Conservation (phyloP, 2,329 filamentous ascomycete genomes). For the Aspergillus caelatus region DNA sequence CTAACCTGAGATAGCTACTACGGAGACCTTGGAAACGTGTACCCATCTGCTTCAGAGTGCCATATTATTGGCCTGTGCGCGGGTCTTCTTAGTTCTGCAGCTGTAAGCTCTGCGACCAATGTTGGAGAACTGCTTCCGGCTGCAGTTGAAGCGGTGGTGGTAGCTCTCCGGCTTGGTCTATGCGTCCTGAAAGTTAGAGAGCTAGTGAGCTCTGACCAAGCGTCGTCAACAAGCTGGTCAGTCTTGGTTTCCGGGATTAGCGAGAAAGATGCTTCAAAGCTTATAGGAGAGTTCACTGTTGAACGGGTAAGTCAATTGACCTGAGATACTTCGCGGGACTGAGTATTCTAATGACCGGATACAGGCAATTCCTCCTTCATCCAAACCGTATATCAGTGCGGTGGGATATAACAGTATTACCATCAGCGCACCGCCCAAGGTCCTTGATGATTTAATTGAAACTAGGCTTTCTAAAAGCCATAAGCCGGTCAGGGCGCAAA, state of each 20-base stretch:
- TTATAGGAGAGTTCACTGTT: slow-evolving; percentile 28
- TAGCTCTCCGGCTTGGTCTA: slow-evolving; percentile 10
- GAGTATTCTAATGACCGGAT: background rate
- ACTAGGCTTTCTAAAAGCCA: slow-evolving; percentile 51
- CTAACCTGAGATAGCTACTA: slow-evolving; percentile 40
- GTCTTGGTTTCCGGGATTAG: slow-evolving; percentile 43
- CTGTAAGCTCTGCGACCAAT: slow-evolving; percentile 5
- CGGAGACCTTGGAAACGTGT: slow-evolving; percentile 44
- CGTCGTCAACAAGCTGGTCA: slow-evolving; percentile 40
- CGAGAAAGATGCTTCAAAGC: slow-evolving; percentile 30
- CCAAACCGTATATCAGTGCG: slow-evolving; percentile 61
- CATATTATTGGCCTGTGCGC: slow-evolving; percentile 41
- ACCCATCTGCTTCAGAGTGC: slow-evolving; percentile 41
- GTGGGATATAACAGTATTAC: slow-evolving; percentile 62
- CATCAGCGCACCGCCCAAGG: slow-evolving; percentile 60
- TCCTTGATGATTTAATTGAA: slow-evolving; percentile 56
- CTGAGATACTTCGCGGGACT: background rate
- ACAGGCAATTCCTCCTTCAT: slow-evolving; percentile 52
- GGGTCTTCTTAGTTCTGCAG: slow-evolving; percentile 8
- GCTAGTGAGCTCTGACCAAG: slow-evolving; percentile 26
- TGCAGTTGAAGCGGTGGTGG: slow-evolving; percentile 10
- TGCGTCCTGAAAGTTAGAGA: slow-evolving; percentile 6
- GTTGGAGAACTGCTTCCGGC: slow-evolving; percentile 8
- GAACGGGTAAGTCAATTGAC: slow-evolving; percentile 26
- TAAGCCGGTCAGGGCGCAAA: slow-evolving; percentile 56